These are phyloP conservation scores for Aspergillus asperescens DNA, from an alignment of 495 filamentous ascomycete genomes.

Conservation along the genomic window DNA sequence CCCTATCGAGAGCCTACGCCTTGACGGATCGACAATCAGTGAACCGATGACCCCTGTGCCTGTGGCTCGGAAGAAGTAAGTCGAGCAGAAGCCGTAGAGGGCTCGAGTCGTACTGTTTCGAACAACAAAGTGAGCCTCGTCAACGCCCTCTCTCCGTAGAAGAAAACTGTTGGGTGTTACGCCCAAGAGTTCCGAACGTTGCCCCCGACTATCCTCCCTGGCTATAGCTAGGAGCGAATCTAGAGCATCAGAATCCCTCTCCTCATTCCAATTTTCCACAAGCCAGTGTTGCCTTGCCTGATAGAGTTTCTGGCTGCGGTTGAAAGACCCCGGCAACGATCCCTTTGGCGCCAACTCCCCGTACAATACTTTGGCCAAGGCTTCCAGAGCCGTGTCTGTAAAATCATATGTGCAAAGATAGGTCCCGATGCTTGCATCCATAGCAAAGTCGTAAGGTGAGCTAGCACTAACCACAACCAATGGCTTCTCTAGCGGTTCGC, in stretches of 20 bases:
- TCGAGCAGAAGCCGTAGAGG: conserved; percentile 83
- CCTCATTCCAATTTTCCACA: conserved; percentile 75
- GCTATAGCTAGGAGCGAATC: conserved; percentile 61
- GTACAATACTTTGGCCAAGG: conserved; percentile 73
- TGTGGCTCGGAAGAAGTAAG: conserved; percentile 67
- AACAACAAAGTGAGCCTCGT: conserved; percentile 83
- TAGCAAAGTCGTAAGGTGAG: conserved; percentile 93
- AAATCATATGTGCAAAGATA: conserved; percentile 94
- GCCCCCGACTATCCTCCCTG: conserved; percentile 52
- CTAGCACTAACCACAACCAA: conserved; percentile 84
- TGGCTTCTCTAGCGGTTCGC: conserved; percentile 56
- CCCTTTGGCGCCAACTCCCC: conserved; percentile 70
- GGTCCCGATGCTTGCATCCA: conserved; percentile 77
- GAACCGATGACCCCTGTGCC: conserved; percentile 73
- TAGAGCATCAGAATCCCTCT: conserved; percentile 65
- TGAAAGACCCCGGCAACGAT: conserved; percentile 70
- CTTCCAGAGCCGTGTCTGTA: conserved; percentile 80
- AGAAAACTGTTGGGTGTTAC: conserved; percentile 73
- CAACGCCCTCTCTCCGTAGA: conserved; percentile 58
- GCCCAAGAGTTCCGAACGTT: conserved; percentile 55
- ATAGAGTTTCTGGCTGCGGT: conserved; percentile 73
- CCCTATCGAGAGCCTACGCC: conserved; percentile 80
- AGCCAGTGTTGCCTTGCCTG: conserved; percentile 86
- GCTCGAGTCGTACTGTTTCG: conserved; percentile 85
- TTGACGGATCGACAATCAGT: conserved; percentile 75